Percentiles rank a stretch among this genome's conserved stretches.
These are phyloP conservation scores for Poa pratensis DNA, from an alignment of 176 grass and related monocot genomes.

Conservation along the genomic window DNA sequence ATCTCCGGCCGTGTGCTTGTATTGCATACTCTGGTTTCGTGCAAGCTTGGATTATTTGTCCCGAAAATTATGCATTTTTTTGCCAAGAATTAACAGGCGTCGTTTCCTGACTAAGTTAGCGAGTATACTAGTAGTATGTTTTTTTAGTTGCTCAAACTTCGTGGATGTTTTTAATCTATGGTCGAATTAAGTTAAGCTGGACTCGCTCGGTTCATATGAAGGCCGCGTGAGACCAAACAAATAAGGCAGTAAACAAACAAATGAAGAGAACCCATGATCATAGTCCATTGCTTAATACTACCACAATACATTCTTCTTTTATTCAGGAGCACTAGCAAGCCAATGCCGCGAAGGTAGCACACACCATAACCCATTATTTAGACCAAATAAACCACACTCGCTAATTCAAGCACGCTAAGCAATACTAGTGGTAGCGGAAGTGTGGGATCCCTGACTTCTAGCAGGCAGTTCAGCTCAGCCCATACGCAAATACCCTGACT, in stretches of 20 bases:
- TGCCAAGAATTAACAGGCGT: neutral
- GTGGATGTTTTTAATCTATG: neutral
- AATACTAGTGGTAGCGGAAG: neutral
- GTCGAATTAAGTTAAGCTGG: neutral
- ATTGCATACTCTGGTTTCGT: neutral
- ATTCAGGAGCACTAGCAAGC: neutral
- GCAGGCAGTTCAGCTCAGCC: constrained; percentile 18
- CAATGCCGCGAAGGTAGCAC: constrained; percentile 18
- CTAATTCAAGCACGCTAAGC: constrained; percentile 24
- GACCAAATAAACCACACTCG: constrained; percentile 25
- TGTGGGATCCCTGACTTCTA: neutral
- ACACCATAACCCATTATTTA: neutral
- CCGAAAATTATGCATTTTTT: neutral
- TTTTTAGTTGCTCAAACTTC: neutral
- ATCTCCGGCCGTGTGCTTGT: neutral
- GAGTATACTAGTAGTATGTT: neutral
- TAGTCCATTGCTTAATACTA: neutral
- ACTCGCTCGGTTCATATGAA: neutral
- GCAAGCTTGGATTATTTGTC: neutral
- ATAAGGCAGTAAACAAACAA: neutral
- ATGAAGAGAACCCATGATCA: neutral
- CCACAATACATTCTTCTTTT: neutral
- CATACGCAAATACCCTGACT: neutral
- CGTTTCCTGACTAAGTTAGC: neutral
- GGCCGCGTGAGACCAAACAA: neutral